Evolutionary conservation across 2,329 filamentous ascomycete species (phyloP).

Genomic region (Harringtonia aguacate): DNA sequence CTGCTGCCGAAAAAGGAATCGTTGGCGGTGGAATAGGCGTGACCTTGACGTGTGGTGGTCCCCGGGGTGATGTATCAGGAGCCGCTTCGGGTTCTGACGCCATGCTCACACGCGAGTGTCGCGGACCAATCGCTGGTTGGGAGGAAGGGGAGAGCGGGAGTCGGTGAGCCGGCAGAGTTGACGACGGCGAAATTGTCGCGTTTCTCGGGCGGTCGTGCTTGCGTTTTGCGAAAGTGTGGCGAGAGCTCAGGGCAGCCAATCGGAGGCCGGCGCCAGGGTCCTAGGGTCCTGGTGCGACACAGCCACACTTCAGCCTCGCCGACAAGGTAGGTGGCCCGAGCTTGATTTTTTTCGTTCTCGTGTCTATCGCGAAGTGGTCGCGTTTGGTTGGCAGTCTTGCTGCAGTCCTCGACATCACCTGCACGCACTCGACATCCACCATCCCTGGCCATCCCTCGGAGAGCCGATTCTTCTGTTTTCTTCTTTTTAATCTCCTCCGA

Average conservation of each 20-base stretch:
- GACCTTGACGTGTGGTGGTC: conserved; percentile 6
- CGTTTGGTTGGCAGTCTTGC: no score
- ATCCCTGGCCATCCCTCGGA: no score
- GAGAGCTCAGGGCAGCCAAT: conserved; percentile 3
- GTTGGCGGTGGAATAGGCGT: conserved; percentile 13
- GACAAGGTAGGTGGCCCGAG: no score
- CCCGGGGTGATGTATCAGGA: neutral
- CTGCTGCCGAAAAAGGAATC: no score
- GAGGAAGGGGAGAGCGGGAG: neutral
- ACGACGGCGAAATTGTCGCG: neutral
- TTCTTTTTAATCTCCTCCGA: neutral
- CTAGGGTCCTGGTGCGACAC: no score
- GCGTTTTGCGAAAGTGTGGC: neutral
- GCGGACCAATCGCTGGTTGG: no score
- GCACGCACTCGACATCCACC: no score
- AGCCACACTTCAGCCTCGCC: conserved; percentile 14
- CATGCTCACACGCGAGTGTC: conserved; percentile 4
- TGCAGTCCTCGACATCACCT: no score
- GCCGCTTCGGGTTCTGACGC: conserved; percentile 2
- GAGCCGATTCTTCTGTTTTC: no score
- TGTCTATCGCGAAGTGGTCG: no score
- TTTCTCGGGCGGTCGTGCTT: neutral
- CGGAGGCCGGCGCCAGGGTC: no score
- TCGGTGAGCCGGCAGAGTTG: neutral
- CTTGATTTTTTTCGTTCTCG: neutral